Evolutionary conservation across 305 asterid species (phyloP).

Genomic region (Ilex paraguariensis): DNA sequence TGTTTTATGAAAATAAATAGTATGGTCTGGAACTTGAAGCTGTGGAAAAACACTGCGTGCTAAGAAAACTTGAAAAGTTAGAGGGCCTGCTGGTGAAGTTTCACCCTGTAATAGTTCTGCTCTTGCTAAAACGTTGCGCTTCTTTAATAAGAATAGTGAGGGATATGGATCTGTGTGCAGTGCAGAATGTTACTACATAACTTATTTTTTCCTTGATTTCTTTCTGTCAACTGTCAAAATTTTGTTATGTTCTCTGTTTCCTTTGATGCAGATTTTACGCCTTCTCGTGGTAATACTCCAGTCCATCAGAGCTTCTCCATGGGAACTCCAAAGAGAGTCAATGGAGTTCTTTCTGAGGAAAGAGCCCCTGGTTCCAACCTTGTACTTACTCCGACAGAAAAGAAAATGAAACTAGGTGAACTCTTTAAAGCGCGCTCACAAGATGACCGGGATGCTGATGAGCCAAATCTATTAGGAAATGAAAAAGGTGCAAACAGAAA

Average conservation of each 20-base stretch:
- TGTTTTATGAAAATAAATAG: no score
- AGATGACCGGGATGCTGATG: neutral
- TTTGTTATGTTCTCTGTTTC: no score
- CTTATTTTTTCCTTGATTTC: neutral
- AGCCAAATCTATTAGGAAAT: constrained; percentile 6
- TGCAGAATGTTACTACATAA: no score
- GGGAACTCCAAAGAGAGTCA: neutral
- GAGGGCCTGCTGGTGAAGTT: neutral
- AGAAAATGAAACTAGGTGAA: constrained; percentile 1
- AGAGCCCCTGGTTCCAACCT: neutral
- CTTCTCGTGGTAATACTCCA: constrained; percentile 7
- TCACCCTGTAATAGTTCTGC: neutral
- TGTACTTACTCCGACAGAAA: neutral
- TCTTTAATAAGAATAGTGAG: no score
- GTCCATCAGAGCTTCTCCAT: constrained; percentile 2
- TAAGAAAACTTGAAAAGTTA: no score
- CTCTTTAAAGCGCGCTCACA: neutral
- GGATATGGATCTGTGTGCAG: no score
- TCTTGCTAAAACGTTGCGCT: no score
- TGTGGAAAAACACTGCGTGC: no score
- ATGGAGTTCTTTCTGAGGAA: neutral
- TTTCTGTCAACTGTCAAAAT: neutral
- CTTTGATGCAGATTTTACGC: neutral
- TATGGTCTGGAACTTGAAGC: no score
- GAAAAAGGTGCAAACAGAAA: neutral